phyloP scores from a whole-genome alignment of 176 grass and related monocot genomes.

The Eleusine coracana region DNA sequence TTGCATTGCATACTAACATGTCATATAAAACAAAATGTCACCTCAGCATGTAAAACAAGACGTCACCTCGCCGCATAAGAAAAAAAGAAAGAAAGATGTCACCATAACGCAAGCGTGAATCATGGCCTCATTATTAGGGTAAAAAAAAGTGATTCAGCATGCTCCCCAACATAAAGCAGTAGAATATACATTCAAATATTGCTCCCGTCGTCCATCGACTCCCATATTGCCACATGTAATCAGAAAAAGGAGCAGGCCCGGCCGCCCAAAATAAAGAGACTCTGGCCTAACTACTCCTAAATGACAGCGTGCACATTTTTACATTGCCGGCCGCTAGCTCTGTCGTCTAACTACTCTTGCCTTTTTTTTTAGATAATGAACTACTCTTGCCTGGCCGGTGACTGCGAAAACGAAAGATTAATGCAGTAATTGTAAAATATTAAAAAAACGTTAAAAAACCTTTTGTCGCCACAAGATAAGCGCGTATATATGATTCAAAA shows the following conservation, averaged over 20 bases:
- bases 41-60: neutral
- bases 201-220: neutral
- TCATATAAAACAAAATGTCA: no score
- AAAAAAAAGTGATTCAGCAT: neutral
- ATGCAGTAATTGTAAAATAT: neutral
- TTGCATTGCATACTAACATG: neutral
- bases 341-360: neutral
- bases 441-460: neutral
- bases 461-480: neutral
- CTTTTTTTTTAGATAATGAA: no score
- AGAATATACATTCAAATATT: neutral
- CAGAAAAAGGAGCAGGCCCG: neutral
- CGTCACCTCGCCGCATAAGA: neutral
- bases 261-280: neutral
- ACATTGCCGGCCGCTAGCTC: conserved; percentile 3
- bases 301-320: neutral
- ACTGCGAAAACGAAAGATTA: conserved; percentile 18
- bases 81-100: neutral
- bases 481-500: neutral
- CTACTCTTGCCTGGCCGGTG: neutral
- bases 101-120: neutral
- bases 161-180: no score
- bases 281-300: neutral
- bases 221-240: conserved; percentile 25
- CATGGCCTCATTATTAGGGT: neutral